Percentiles rank a stretch among this genome's conserved stretches.
Conservation (phyloP, 805 yeast genomes). For the Nakazawaea siamensis region DNA sequence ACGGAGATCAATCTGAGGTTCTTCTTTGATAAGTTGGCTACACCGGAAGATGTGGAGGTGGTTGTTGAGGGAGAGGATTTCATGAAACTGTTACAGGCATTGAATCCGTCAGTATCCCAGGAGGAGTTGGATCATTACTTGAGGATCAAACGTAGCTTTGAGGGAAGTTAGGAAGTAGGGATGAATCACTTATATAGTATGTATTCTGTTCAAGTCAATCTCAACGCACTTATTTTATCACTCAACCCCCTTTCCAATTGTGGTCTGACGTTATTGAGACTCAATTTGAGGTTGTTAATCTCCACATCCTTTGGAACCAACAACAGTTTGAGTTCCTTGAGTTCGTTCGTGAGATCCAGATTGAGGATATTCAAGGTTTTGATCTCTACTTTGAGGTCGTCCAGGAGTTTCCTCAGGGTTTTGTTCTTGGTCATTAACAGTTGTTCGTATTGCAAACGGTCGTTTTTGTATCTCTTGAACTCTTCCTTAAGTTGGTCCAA, state of each 20-base stretch:
- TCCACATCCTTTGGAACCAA: slow-evolving; percentile 4
- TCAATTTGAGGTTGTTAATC: slow-evolving; percentile 1
- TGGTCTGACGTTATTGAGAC: too few species aligned
- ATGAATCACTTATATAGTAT: too few species aligned
- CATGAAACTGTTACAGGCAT: slow-evolving; percentile 58
- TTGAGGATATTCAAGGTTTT: neutral
- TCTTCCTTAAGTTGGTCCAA: slow-evolving; percentile 21
- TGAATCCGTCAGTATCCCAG: slow-evolving; percentile 79
- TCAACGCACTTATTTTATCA: too few species aligned
- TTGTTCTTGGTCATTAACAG: slow-evolving; percentile 22
- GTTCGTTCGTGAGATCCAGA: neutral
- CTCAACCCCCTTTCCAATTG: too few species aligned
- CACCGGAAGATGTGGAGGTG: slow-evolving; percentile 57
- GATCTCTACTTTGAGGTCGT: slow-evolving; percentile 1
- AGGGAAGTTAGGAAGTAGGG: neutral
- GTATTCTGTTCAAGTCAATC: too few species aligned
- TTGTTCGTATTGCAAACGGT: slow-evolving; percentile 26
- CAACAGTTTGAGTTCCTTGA: neutral
- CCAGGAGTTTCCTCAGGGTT: slow-evolving; percentile 13
- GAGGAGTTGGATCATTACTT: slow-evolving; percentile 82
- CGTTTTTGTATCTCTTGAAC: slow-evolving; percentile 22
- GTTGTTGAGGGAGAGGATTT: slow-evolving; percentile 68
- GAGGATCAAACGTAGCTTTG: slow-evolving; percentile 46
- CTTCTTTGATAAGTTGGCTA: slow-evolving; percentile 86
- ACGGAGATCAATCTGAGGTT: slow-evolving; percentile 58